phyloP scores from a whole-genome alignment of 2,329 filamentous ascomycete species.

The Blastomyces silverae region DNA sequence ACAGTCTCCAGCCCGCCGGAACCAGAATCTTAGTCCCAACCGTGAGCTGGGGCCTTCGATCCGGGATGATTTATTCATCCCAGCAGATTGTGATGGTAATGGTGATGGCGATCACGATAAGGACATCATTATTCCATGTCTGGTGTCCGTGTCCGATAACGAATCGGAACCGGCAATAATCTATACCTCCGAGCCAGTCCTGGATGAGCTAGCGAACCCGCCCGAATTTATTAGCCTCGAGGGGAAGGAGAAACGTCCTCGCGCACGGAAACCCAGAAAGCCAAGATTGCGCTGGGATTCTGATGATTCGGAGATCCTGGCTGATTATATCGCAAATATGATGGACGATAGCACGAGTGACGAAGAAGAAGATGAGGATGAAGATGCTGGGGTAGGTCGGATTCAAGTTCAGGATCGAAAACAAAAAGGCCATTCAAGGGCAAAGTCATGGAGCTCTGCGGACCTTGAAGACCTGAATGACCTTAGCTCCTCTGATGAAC shows the following conservation, averaged over 20 bases:
- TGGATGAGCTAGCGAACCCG: neutral
- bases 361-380: slow-evolving; percentile 8
- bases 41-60: neutral
- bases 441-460: slow-evolving; percentile 38
- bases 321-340: slow-evolving; percentile 58
- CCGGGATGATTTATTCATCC: neutral
- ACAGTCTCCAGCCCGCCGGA: neutral
- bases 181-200: neutral
- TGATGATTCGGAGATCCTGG: slow-evolving; percentile 39
- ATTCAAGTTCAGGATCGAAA: neutral
- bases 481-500: slow-evolving; percentile 47
- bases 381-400: slow-evolving; percentile 40
- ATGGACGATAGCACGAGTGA: slow-evolving; percentile 24
- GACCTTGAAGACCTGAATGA: slow-evolving; percentile 45
- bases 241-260: slow-evolving; percentile 2
- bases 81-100: neutral
- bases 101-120: neutral
- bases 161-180: slow-evolving; percentile 10
- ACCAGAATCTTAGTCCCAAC: neutral
- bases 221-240: slow-evolving; percentile 5
- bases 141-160: neutral
- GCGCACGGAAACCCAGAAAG: neutral
- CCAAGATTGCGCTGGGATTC: slow-evolving; percentile 5
- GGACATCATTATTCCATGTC: neutral
- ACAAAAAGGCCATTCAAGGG: neutral